Evolutionary conservation across 805 yeast species (phyloP), one percentile per base, ranked within the genome.

Genomic region (Candida hungchunana): DNA sequence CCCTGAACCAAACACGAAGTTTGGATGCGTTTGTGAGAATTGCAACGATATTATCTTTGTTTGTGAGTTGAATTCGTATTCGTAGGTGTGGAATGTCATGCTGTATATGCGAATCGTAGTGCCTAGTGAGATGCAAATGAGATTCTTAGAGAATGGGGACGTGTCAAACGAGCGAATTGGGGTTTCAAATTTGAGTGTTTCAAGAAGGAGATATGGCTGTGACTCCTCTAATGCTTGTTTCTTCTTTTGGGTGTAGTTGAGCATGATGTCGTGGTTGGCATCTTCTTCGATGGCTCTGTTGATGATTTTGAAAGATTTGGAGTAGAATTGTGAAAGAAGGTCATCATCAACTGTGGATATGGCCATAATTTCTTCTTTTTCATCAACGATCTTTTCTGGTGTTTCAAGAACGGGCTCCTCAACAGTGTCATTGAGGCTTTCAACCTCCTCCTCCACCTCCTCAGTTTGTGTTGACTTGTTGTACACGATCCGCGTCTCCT

Each of bases 1-100:
- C 5, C 75, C 62, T 0, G 80, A 76, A 0, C 69, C 79, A 18
- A 72, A 51, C 1, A 77, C 55, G 33, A 65, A 60, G 32, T 62
- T 58, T 2, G 70, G 53, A 16, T 62, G 57, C 12, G 53, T 42
- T 9, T 49, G 49, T 20, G 71, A 68, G 40, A 75, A 73, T 37
- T 60, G 62, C 8, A 69, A 61, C 6, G 48, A 40, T 1, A 62
- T 41, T 6, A 76, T 60, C 12, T 59, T 50, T 2, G 77, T 59
- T 8, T 66, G 55, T 27, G 73, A 60, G 10, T 60, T 58, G 11
- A 72, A 58, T 26, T 63, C 62, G 40, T 58, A 60, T 46, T 66
- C 77, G 6, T 42, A 40, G 4, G 46, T 42, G 6, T 35, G 39
- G 19, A 47, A 51, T 9, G 41, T 42, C 16, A 45, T 43, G 39